Evolutionary conservation across 768 basidiomycete species (phyloP).

Genomic region (Paxillus involutus): DNA sequence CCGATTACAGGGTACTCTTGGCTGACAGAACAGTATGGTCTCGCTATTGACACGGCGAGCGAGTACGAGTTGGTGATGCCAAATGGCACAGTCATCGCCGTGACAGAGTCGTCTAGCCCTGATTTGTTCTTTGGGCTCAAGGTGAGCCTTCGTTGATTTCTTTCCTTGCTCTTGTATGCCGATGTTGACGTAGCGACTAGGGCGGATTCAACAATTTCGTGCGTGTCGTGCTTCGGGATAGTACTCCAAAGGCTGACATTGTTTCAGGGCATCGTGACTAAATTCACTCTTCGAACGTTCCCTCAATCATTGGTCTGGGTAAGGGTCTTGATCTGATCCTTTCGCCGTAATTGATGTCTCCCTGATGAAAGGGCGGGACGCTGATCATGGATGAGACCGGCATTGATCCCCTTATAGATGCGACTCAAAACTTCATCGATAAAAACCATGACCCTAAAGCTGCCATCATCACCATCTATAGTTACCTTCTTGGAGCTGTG

Average conservation of each 20-base stretch:
- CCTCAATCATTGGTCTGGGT: constrained; percentile 61
- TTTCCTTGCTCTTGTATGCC: not conserved
- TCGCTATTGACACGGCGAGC: constrained; percentile 54
- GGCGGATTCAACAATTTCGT: constrained; percentile 69
- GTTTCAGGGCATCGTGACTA: constrained; percentile 56
- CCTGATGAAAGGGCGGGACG: constrained; percentile 44
- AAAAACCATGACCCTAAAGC: constrained; percentile 26
- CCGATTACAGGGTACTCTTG: constrained; percentile 57
- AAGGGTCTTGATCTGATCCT: constrained; percentile 25
- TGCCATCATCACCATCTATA: constrained; percentile 44
- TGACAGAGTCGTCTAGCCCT: constrained; percentile 20
- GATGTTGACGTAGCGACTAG: constrained; percentile 26
- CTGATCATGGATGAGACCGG: too few relatives aligned
- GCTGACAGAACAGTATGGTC: constrained; percentile 59
- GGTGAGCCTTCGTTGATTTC: constrained; percentile 24
- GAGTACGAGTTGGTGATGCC: constrained; percentile 63
- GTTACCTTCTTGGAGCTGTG: not conserved
- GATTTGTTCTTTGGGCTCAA: constrained; percentile 48
- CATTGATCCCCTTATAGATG: not conserved
- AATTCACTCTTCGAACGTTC: constrained; percentile 51
- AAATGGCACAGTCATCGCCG: constrained; percentile 45
- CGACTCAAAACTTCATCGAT: constrained; percentile 21
- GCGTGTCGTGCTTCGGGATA: constrained; percentile 4
- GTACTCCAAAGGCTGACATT: not conserved
- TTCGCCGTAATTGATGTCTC: constrained; percentile 2